Conservation (phyloP, 2,329 filamentous ascomycete species). For the Sporothrix sp. region DNA sequence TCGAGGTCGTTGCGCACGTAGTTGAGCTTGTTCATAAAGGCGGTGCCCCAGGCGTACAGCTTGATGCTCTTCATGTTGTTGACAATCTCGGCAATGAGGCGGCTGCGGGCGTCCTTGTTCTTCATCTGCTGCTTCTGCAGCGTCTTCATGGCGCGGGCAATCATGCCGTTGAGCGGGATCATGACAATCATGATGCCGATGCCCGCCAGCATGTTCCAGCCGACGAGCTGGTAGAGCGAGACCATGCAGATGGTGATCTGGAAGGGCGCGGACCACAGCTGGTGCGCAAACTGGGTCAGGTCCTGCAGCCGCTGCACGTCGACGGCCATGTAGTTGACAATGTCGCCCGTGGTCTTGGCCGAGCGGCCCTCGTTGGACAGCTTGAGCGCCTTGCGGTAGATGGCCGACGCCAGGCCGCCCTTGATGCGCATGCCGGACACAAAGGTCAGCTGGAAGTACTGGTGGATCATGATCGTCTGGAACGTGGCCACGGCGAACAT, state of each 20-base stretch:
- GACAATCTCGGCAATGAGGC: constrained; percentile 92
- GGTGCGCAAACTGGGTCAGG: constrained; percentile 87
- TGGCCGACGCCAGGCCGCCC: constrained; percentile 76
- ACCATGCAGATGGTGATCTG: constrained; percentile 94
- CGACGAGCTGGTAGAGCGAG: constrained; percentile 90
- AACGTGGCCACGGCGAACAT: constrained; percentile 85
- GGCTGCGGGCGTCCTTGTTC: constrained; percentile 90
- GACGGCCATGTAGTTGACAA: constrained; percentile 99
- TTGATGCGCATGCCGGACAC: constrained; percentile 97
- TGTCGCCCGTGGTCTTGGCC: constrained; percentile 86
- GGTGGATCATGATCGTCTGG: constrained; percentile 86
- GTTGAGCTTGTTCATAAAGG: constrained; percentile 96
- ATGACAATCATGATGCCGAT: constrained; percentile 93
- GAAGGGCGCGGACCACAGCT: constrained; percentile 93
- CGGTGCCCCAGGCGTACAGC: constrained; percentile 92
- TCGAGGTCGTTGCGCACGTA: constrained; percentile 93
- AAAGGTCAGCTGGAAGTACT: constrained; percentile 94
- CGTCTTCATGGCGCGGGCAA: constrained; percentile 86
- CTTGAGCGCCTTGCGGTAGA: constrained; percentile 83
- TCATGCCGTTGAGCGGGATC: constrained; percentile 90
- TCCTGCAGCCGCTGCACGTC: constrained; percentile 94
- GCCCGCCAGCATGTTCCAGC: constrained; percentile 89
- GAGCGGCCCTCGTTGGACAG: constrained; percentile 89
- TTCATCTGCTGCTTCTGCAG: constrained; percentile 97
- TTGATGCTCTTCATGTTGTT: constrained; percentile 99